Evolutionary conservation across 352 stramenopile genomes (phyloP).

Genomic region (Phytophthora lateralis): DNA sequence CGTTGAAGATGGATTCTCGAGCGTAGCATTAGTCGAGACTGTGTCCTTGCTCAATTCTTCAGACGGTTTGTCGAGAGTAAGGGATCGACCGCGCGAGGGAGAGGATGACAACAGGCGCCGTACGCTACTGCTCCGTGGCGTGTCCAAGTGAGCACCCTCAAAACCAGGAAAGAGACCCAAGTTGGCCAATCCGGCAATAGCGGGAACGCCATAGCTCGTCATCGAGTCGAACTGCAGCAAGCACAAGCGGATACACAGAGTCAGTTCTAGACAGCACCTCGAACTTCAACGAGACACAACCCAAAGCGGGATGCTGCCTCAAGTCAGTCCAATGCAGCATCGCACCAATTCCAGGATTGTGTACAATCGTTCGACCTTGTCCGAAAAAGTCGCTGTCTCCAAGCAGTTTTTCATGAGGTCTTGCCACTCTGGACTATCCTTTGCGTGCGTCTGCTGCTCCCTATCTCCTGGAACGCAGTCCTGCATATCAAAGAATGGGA

Average conservation of each 20-base stretch:
- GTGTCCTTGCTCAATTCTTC: constrained; percentile 6
- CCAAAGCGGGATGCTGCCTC: neutral
- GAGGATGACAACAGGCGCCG: constrained; percentile 45
- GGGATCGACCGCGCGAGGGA: constrained; percentile 13
- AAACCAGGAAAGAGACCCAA: constrained; percentile 52
- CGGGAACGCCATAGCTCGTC: constrained; percentile 60
- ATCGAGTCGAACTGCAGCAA: constrained; percentile 67
- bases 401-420: constrained; percentile 44
- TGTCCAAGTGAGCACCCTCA: constrained; percentile 37
- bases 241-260: neutral
- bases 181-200: constrained; percentile 64
- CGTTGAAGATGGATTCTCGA: neutral
- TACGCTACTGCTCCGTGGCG: constrained; percentile 46
- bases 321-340: constrained; percentile 4
- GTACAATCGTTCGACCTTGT: constrained; percentile 62
- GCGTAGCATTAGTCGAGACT: neutral
- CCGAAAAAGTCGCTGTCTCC: constrained; percentile 42
- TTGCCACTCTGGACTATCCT: constrained; percentile 46
- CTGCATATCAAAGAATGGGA: constrained; percentile 78
- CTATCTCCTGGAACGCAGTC: constrained; percentile 58
- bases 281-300: neutral
- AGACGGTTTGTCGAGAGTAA: constrained; percentile 7
- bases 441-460: constrained; percentile 33
- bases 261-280: constrained; percentile 5
- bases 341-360: constrained; percentile 67